Evolutionary conservation across 2,329 filamentous ascomycete genomes (phyloP).

Genomic region (Stemphylium vesicarium): DNA sequence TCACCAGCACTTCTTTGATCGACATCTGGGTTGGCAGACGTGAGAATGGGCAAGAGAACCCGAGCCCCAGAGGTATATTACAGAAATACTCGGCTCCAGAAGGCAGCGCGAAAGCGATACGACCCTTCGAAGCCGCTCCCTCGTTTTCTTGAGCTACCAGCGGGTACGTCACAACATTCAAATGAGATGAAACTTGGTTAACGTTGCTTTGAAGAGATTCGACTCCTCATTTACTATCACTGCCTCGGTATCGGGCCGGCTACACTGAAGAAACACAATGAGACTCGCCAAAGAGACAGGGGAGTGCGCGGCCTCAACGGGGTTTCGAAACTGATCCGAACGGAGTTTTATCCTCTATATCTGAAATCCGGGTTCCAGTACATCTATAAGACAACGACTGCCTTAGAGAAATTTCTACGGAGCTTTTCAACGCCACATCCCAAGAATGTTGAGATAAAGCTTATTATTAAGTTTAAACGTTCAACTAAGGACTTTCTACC

Average conservation of each 20-base stretch:
- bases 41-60: not conserved
- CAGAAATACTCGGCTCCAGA: not conserved
- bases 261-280: not conserved
- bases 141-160: not conserved
- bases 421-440: not conserved
- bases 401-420: not conserved
- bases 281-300: not conserved
- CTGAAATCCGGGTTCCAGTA: not conserved
- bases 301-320: not conserved
- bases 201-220: not conserved
- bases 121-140: not conserved
- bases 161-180: not conserved
- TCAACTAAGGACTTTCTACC: not conserved
- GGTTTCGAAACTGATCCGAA: not conserved
- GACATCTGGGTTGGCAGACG: not conserved
- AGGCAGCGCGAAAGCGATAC: not conserved
- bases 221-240: not conserved
- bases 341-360: not conserved
- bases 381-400: not conserved
- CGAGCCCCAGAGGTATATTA: not conserved
- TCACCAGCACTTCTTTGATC: not conserved
- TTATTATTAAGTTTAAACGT: not conserved
- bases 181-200: not conserved
- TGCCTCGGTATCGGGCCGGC: not conserved
- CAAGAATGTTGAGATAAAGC: not conserved